Evolutionary conservation across 2,329 filamentous ascomycete genomes (phyloP), one percentile per base, ranked within the genome.

Genomic region (Coniella vitis): DNA sequence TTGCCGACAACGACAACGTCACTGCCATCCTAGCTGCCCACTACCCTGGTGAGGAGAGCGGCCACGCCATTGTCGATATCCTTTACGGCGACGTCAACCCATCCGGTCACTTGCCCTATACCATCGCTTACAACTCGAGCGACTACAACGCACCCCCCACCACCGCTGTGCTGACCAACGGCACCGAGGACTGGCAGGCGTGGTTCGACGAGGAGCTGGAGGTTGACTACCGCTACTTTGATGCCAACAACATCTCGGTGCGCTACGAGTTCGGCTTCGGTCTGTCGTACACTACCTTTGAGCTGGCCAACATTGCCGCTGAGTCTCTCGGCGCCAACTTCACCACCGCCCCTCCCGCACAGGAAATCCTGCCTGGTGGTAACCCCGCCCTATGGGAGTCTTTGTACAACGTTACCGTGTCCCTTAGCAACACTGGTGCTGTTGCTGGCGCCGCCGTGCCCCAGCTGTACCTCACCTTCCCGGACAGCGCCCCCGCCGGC

Each of bases 171-270:
- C 62, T 65, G 56, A 68, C 63, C 41, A 64, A 60, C 1, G 67
- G 65, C 29, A 49, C 54, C n/a, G 56, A 69, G 40, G 66, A 68
- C 55, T 71, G 68, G 69, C 69, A 71, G 62, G 61, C 63, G 1
- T 66, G 63, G 59, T 86, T 84, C 61, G 70, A 73, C 22, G 81
- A 84, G 64, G 80, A 79, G 50, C 71, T 84, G 45, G 79, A 83
- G 67, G 81, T 85, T 55, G 81, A 85, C 65, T 85, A 86, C 70
- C 76, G 81, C 37, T 72, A 75, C 57, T 84, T 85, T 49, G 81
- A 85, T 62, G 70, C 75, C 49, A 64, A 74, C 48, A 71, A 78
- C 62, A 77, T 81, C 52, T 69, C 69, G 2, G 79, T 81, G 2
- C 72, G 75, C 47, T 85, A 80, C 65, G 79, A 83, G 58, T 86